Percentiles rank a stretch among this genome's conserved stretches.
Conservation (phyloP, 441 rosid genomes). For the Geranium incanum region DNA sequence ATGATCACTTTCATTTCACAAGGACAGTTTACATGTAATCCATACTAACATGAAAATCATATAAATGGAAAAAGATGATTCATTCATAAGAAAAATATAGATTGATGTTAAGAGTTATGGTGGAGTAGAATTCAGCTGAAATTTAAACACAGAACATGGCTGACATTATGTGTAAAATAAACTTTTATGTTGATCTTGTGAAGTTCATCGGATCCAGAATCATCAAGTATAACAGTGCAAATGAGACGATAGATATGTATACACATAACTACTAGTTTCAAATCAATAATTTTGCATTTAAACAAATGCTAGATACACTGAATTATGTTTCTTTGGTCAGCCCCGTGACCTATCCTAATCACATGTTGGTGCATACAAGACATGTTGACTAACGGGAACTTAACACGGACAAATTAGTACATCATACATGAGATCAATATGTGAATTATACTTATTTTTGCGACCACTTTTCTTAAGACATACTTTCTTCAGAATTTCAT, state of each 20-base stretch:
- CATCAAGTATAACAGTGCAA: neutral
- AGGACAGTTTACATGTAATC: neutral
- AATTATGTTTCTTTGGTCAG: neutral
- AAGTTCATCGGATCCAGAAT: neutral
- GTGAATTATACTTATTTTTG: neutral
- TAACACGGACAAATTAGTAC: neutral
- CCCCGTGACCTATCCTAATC: neutral
- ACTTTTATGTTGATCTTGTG: neutral
- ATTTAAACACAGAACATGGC: neutral
- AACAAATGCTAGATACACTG: neutral
- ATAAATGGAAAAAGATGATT: neutral
- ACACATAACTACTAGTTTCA: neutral
- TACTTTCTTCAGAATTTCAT: neutral
- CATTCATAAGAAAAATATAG: neutral
- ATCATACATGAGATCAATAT: neutral
- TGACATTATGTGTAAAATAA: neutral
- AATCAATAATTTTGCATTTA: neutral
- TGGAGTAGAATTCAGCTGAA: neutral
- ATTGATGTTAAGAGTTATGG: neutral
- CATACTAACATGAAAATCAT: neutral
- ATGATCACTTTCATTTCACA: neutral
- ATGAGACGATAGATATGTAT: neutral
- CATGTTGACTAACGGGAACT: neutral
- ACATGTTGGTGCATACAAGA: neutral
- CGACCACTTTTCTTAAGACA: neutral